Evolutionary conservation across 176 grass and related monocot genomes (phyloP), one percentile per base, ranked within the genome.

Genomic region (Zoysia pacifica): DNA sequence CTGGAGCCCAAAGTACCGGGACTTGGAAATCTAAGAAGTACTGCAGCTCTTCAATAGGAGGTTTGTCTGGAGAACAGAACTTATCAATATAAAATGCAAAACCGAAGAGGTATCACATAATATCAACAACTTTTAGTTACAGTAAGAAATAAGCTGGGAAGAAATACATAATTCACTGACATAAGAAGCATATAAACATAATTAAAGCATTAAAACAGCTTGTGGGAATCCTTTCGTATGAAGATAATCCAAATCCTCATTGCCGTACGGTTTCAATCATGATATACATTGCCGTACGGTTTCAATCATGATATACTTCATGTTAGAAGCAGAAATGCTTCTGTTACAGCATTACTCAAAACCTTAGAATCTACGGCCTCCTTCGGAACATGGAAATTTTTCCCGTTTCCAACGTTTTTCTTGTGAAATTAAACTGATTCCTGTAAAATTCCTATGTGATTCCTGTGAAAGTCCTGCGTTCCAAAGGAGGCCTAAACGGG

Each of bases 11-110:
- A 87, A 95, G 79, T 65, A 91, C 72, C 40, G 73, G 84, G 62
- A 99, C 83, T 93, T 95, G 96, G 63, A 95, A 99, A 75, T 99
- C 96, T 84, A 99, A 89, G 82, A 99, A 99, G 82, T 99, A 95
- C 50, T 93, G 92, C 73, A 99, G 87, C 63, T 99, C 96, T 88
- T 99, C 96, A 51, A 95, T 88, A 28, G 93, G 92, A 78, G 96
- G 96, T 73, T 99, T 99, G 55, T 93, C 96, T 99, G 92, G 58
- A 93, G 74, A 72, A 80, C 19, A 79, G n/a, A 86, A 58, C 76
- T 13, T 69, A 65, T 80, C 66, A 80, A 87, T 62, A 51, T 2
- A 83, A 37, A 79, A 85, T 39, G 44, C 50, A 79, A 68, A 79
- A 85, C 20, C 39, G 38, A 62, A 65, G 54, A 86, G 28, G 64